A percentile compares a stretch with the other conserved stretches of the same genome.
These are phyloP conservation scores for Astrephomene gubernaculifera DNA, from an alignment of 139 green algal genomes.

Conservation along the genomic window DNA sequence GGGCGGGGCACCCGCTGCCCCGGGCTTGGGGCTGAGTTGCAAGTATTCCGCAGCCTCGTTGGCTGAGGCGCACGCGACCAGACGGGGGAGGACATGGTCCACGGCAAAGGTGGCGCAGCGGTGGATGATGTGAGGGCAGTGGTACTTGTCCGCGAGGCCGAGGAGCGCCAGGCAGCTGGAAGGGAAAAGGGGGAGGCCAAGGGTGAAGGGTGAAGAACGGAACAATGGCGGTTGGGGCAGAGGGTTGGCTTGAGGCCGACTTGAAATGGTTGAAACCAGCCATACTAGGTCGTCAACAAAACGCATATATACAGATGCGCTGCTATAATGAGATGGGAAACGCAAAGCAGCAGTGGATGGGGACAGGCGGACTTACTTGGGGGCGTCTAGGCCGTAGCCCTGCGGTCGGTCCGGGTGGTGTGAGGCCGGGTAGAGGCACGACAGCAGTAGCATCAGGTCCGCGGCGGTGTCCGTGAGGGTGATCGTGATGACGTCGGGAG, in stretches of 20 bases:
- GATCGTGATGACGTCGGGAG: background rate
- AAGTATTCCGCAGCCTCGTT: background rate
- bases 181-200: background rate
- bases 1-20: no score
- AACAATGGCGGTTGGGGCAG: no score
- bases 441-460: constrained; percentile 11
- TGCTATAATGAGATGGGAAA: no score
- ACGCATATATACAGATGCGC: no score
- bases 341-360: no score
- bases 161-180: constrained; percentile 18
- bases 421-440: background rate
- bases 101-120: background rate
- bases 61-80: background rate
- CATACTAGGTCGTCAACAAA: no score
- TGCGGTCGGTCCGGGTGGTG: background rate
- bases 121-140: background rate
- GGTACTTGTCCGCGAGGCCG: constrained; percentile 26
- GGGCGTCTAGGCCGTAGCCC: background rate
- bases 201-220: background rate
- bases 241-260: no score
- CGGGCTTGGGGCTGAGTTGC: no score
- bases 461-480: background rate
- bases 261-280: no score
- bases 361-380: background rate
- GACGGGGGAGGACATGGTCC: background rate